Conservation (phyloP, 441 rosid species). For the Bocquillonia castaneifolia region DNA sequence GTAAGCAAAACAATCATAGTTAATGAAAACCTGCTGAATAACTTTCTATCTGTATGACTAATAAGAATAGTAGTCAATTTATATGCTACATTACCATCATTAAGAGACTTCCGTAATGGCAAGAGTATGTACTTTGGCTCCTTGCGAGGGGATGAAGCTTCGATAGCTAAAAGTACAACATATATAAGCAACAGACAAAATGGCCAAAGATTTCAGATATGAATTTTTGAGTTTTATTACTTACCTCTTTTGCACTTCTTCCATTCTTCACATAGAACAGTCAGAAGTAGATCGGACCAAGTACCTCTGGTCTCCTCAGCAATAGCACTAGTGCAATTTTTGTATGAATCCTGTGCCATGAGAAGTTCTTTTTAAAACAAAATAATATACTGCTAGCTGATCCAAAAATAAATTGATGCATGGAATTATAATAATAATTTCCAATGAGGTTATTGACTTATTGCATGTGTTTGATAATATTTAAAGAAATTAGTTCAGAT, state of each 20-base stretch:
- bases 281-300: slow-evolving; percentile 76
- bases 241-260: slow-evolving; percentile 91
- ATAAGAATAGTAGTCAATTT: slow-evolving; percentile 1
- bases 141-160: slow-evolving; percentile 76
- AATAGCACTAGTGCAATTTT: slow-evolving; percentile 48
- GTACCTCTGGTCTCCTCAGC: slow-evolving; percentile 58
- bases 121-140: slow-evolving; percentile 80
- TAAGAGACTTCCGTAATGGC: slow-evolving; percentile 43
- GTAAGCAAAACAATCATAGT: slow-evolving; percentile 19
- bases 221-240: slow-evolving; percentile 7
- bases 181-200: slow-evolving; percentile 20
- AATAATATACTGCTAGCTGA: neutral
- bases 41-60: neutral
- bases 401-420: neutral
- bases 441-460: no score
- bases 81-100: slow-evolving; percentile 46
- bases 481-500: no score
- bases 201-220: slow-evolving; percentile 6
- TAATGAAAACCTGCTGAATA: slow-evolving; percentile 16
- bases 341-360: slow-evolving; percentile 63
- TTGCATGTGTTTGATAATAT: no score
- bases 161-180: slow-evolving; percentile 50
- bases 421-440: neutral
- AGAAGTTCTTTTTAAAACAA: slow-evolving; percentile 1
- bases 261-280: slow-evolving; percentile 82